Percentiles rank a stretch among this genome's conserved stretches.
Evolutionary conservation across 208 protist genomes (phyloP).

Genomic region (Crithidia thermophila): DNA sequence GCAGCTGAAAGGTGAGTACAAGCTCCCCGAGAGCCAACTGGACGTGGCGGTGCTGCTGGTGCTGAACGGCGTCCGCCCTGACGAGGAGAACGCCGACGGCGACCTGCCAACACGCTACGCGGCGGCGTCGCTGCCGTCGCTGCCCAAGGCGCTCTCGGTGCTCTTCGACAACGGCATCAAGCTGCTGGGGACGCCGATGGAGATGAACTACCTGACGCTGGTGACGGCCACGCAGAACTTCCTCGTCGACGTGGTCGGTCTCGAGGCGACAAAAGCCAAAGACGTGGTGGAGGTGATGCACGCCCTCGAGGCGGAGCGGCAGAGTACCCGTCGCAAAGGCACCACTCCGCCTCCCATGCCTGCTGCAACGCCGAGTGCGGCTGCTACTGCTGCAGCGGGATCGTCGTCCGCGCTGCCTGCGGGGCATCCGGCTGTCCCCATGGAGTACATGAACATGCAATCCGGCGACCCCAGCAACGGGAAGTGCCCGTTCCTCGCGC

Average conservation of each 20-base stretch:
- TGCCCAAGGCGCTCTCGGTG: constrained; percentile 32
- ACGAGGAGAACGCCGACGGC: constrained; percentile 37
- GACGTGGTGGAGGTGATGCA: constrained; percentile 28
- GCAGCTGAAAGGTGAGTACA: constrained; percentile 58
- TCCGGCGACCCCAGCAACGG: constrained; percentile 44
- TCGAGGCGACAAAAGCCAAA: constrained; percentile 25
- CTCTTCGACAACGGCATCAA: constrained; percentile 33
- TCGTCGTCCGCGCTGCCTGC: constrained; percentile 1
- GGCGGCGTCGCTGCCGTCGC: constrained; percentile 35
- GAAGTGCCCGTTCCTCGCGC: constrained; percentile 51
- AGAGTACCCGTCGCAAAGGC: constrained; percentile 5
- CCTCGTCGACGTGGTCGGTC: constrained; percentile 22
- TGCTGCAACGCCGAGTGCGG: neutral
- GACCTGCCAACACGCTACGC: constrained; percentile 36
- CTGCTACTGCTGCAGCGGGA: neutral
- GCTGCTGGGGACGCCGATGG: constrained; percentile 22
- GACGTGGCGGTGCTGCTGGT: constrained; percentile 62
- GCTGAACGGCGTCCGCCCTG: constrained; percentile 35
- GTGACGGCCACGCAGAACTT: constrained; percentile 18
- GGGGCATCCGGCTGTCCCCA: constrained; percentile 8
- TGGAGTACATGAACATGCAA: neutral
- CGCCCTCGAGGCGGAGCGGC: constrained; percentile 48
- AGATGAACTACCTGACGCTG: constrained; percentile 63
- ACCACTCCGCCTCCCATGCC: neutral
- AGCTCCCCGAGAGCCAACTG: constrained; percentile 61